Conservation (phyloP, 192 early-diverging fungal genomes). For the Rhizophagus sp. region DNA sequence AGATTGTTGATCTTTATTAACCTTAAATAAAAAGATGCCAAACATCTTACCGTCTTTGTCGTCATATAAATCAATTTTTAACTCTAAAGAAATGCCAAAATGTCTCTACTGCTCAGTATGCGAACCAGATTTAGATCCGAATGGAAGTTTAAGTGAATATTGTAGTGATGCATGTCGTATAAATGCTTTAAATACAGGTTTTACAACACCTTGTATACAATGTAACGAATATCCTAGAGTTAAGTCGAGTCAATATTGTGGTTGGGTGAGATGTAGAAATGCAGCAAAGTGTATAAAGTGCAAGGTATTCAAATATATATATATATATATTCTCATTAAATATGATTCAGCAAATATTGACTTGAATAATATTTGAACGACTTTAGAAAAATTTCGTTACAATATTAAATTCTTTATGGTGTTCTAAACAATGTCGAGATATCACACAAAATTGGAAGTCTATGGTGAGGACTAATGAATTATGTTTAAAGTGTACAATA, state of each 20-base stretch:
- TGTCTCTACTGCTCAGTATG: conserved; percentile 6
- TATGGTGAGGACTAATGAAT: conserved; percentile 4
- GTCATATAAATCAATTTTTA: too few species aligned
- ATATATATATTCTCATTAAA: not conserved
- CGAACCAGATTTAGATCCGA: conserved; percentile 7
- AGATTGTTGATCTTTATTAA: too few species aligned
- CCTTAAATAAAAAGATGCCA: too few species aligned
- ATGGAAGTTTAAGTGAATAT: conserved; percentile 22
- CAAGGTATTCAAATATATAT: not conserved
- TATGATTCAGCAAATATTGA: not conserved
- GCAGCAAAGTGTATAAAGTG: not conserved
- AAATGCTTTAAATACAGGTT: conserved; percentile 2
- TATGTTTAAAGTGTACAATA: conserved; percentile 14
- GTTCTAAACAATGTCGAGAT: conserved; percentile 21
- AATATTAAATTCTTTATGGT: conserved; percentile 16
- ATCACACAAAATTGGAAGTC: conserved; percentile 20
- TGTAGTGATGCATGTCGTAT: conserved; percentile 20
- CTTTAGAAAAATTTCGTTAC: not conserved
- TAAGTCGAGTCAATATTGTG: conserved; percentile 3
- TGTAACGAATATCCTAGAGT: conserved; percentile 8
- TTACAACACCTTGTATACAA: conserved; percentile 9
- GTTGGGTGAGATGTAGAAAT: conserved; percentile 21
- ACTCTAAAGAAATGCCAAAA: not conserved
- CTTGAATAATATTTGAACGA: too few species aligned
- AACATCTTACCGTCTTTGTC: too few species aligned